phyloP scores from a whole-genome alignment of 2,329 filamentous ascomycete species.

The Colletotrichum siamense region DNA sequence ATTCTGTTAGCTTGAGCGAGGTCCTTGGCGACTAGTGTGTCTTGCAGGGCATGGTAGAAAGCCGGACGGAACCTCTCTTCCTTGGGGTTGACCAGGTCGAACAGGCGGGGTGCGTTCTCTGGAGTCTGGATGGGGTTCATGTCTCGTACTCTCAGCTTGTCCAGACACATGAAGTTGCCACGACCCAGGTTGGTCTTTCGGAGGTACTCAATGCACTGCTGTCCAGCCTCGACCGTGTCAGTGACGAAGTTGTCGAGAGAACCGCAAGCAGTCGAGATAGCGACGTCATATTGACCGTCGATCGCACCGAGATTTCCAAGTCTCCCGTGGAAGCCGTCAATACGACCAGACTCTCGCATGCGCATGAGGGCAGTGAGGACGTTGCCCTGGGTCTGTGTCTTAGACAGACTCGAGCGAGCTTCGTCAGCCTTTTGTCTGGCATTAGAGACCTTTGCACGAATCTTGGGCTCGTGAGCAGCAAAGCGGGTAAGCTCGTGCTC shows the following conservation, averaged over 20 bases:
- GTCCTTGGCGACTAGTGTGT: slow-evolving; percentile 92
- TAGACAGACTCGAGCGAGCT: slow-evolving; percentile 86
- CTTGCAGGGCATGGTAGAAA: slow-evolving; percentile 94
- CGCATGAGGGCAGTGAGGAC: slow-evolving; percentile 92
- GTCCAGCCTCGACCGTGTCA: slow-evolving; percentile 92
- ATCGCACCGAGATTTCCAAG: slow-evolving; percentile 94
- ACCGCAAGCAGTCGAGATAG: slow-evolving; percentile 96
- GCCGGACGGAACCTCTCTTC: slow-evolving; percentile 86
- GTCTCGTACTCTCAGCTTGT: slow-evolving; percentile 82
- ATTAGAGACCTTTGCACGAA: slow-evolving; percentile 85
- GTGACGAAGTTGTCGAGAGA: slow-evolving; percentile 96
- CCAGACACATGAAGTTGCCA: slow-evolving; percentile 95
- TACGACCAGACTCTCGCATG: slow-evolving; percentile 92
- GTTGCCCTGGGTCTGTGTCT: slow-evolving; percentile 90
- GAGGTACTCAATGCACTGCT: slow-evolving; percentile 97
- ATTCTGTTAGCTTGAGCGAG: slow-evolving; percentile 97
- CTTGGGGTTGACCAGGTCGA: slow-evolving; percentile 90
- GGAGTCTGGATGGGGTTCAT: slow-evolving; percentile 84
- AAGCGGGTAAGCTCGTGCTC: slow-evolving; percentile 77
- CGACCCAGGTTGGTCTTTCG: slow-evolving; percentile 96
- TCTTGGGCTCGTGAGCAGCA: slow-evolving; percentile 77
- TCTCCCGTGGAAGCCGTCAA: slow-evolving; percentile 95
- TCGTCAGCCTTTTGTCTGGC: slow-evolving; percentile 96
- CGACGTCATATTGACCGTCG: slow-evolving; percentile 91
- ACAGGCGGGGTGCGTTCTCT: slow-evolving; percentile 89